Conservation (phyloP, 2,329 filamentous ascomycete genomes). For the Colletotrichum eleusines region DNA sequence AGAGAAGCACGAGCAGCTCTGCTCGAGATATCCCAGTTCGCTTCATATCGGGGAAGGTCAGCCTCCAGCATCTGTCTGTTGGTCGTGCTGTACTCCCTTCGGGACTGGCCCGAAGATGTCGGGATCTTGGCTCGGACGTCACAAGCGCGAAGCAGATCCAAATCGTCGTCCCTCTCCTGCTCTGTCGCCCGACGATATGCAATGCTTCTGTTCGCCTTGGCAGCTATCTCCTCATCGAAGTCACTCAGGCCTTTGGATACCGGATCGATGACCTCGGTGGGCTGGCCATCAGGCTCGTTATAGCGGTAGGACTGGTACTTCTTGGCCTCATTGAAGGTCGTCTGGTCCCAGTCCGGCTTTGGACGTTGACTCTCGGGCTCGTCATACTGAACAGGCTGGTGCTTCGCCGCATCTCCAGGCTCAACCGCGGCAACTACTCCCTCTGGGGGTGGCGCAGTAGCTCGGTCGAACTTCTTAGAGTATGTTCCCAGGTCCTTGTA, state of each 20-base stretch:
- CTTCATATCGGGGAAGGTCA: conserved; percentile 33
- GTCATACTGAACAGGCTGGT: conserved; percentile 32
- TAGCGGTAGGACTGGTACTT: conserved; percentile 54
- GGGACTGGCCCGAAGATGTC: conserved; percentile 33
- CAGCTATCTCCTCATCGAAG: conserved; percentile 55
- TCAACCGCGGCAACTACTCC: conserved; percentile 16
- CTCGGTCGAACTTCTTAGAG: conserved; percentile 45
- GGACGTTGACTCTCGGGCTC: conserved; percentile 45
- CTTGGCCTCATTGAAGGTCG: conserved; percentile 52
- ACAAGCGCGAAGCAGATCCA: conserved; percentile 45
- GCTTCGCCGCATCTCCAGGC: conserved; percentile 34
- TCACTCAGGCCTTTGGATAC: conserved; percentile 53
- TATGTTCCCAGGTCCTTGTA: conserved; percentile 54
- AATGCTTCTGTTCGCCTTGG: conserved; percentile 46
- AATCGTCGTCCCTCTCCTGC: conserved; percentile 43
- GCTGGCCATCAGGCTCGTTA: conserved; percentile 52
- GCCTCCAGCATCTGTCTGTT: conserved; percentile 35
- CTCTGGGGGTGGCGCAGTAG: conserved; percentile 36
- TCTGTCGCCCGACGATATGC: conserved; percentile 29
- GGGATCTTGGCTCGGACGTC: conserved; percentile 43
- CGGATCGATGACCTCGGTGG: conserved; percentile 48
- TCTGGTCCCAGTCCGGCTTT: conserved; percentile 52
- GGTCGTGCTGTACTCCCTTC: conserved; percentile 36
- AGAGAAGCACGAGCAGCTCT: conserved; percentile 32
- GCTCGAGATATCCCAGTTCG: conserved; percentile 38